Percentiles rank a stretch among this genome's conserved stretches.
These are phyloP conservation scores for Salix purpurea DNA, from an alignment of 345 rosid genomes.

Conservation along the genomic window DNA sequence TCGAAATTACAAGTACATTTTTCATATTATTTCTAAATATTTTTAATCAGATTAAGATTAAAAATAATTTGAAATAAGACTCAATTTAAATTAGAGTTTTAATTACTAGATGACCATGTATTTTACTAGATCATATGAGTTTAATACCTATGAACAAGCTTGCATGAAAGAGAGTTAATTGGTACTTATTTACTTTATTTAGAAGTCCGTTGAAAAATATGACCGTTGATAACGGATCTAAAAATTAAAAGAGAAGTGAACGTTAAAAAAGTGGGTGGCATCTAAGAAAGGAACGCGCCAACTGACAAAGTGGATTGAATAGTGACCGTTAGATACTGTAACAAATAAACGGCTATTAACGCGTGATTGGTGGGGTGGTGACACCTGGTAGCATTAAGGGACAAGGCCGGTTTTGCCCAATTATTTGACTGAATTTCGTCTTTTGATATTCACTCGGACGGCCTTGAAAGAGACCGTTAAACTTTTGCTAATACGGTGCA, in stretches of 20 bases:
- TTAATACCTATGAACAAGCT: no score
- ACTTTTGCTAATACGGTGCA: no score
- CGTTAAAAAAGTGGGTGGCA: neutral
- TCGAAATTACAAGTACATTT: no score
- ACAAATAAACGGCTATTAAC: conserved; percentile 12
- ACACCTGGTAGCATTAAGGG: conserved; percentile 7
- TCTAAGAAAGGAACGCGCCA: conserved; percentile 8
- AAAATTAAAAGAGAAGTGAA: neutral
- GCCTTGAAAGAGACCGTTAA: neutral
- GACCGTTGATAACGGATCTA: conserved; percentile 44
- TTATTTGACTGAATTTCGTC: neutral
- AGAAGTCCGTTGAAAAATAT: conserved; percentile 2
- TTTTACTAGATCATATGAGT: no score
- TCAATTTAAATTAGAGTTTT: no score
- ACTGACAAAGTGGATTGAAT: neutral
- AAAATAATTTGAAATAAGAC: no score
- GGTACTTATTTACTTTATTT: neutral
- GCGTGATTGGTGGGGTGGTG: conserved; percentile 17
- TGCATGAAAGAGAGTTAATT: neutral
- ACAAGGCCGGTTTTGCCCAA: neutral
- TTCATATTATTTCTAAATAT: no score
- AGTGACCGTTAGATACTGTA: conserved; percentile 16
- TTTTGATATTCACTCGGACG: neutral
- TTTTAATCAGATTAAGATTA: no score
- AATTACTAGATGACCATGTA: no score